Conservation (phyloP, 495 filamentous ascomycete species). For the Xylaria scruposa region DNA sequence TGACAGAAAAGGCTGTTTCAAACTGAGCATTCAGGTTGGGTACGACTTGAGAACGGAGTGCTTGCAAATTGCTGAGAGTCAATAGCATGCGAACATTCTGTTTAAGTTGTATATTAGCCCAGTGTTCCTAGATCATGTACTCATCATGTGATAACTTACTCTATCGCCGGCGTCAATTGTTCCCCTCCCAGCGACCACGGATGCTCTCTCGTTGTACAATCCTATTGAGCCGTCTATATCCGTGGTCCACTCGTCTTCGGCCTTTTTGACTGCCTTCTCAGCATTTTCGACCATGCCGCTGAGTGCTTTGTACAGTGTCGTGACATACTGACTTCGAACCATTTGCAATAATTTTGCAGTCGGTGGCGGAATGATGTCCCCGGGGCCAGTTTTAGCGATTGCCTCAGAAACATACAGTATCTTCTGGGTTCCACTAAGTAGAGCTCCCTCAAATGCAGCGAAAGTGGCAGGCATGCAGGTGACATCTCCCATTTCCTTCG, state of each 20-base stretch:
- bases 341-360: constrained; percentile 82
- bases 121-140: background rate
- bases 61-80: constrained; percentile 87
- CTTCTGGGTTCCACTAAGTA: constrained; percentile 86
- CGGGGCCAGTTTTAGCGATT: constrained; percentile 67
- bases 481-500: constrained; percentile 76
- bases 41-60: constrained; percentile 76
- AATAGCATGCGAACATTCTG: constrained; percentile 91
- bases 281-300: constrained; percentile 97
- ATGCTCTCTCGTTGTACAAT: constrained; percentile 31
- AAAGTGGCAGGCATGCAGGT: constrained; percentile 91
- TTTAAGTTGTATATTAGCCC: constrained; percentile 29
- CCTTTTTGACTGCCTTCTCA: constrained; percentile 68
- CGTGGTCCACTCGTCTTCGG: constrained; percentile 63
- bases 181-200: constrained; percentile 50
- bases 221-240: constrained; percentile 50
- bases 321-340: constrained; percentile 86
- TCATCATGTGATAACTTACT: constrained; percentile 57
- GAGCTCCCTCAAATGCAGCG: constrained; percentile 74
- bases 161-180: constrained; percentile 71
- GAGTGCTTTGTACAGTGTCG: constrained; percentile 87
- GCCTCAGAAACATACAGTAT: constrained; percentile 91
- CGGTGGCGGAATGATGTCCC: constrained; percentile 81
- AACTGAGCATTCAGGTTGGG: constrained; percentile 85
- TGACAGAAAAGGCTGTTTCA: constrained; percentile 86